These are phyloP conservation scores for Corylus avellana DNA, from an alignment of 306 rosid species.

Conservation along the genomic window DNA sequence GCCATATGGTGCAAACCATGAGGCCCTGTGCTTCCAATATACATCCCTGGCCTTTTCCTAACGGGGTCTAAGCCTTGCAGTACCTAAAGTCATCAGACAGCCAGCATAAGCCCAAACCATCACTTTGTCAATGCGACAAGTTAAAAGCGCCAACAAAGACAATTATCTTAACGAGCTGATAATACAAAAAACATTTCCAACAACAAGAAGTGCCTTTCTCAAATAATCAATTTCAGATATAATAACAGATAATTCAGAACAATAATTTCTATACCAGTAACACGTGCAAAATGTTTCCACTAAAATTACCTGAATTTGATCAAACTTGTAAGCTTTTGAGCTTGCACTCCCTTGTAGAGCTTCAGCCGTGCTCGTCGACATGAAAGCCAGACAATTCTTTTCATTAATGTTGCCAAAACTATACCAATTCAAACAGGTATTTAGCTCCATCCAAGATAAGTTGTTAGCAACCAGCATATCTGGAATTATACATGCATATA, in stretches of 20 bases:
- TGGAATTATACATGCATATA: no score
- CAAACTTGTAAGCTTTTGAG: constrained; percentile 81
- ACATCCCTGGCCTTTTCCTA: constrained; percentile 98
- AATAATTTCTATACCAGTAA: constrained; percentile 1
- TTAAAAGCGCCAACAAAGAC: background rate
- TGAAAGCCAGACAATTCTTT: constrained; percentile 41
- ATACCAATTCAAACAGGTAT: no score
- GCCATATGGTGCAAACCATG: constrained; percentile 98
- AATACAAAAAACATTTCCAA: background rate
- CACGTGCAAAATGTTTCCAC: background rate
- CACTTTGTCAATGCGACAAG: background rate
- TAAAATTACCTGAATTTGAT: constrained; percentile 81
- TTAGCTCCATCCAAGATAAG: no score
- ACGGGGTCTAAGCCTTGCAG: constrained; percentile 97
- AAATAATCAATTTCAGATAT: background rate
- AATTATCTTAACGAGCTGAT: background rate
- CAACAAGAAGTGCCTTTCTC: background rate
- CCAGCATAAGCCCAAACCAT: constrained; percentile 3
- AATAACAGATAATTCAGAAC: background rate
- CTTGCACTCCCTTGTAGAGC: constrained; percentile 43
- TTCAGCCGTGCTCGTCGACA: constrained; percentile 75
- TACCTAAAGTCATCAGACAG: constrained; percentile 52
- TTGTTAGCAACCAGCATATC: no score
- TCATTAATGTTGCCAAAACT: no score
- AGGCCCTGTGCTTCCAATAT: constrained; percentile 92